Conservation (phyloP, 257 asterid species). For the Thymus quinquecostatus region DNA sequence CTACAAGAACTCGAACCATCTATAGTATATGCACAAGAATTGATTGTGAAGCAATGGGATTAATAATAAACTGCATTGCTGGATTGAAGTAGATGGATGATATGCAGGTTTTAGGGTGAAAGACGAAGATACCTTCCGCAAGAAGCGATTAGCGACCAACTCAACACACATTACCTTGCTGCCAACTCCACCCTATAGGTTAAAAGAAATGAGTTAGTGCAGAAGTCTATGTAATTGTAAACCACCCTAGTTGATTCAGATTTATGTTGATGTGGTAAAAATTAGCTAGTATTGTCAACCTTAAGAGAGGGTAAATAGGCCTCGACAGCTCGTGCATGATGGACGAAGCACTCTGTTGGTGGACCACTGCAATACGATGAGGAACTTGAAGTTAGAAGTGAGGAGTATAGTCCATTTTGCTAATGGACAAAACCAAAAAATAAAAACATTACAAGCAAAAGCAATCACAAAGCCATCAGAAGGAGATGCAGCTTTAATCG, state of each 20-base stretch:
- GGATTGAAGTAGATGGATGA: not conserved
- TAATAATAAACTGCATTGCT: not conserved
- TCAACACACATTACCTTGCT: conserved; percentile 79
- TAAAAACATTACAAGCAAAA: not conserved
- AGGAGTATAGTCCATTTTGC: not conserved
- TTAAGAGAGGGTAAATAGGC: conserved; percentile 62
- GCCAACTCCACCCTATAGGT: conserved; percentile 54
- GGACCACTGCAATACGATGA: conserved; percentile 75
- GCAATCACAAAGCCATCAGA: conserved; percentile 14
- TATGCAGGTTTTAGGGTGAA: conserved; percentile 27
- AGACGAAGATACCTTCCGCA: conserved; percentile 74
- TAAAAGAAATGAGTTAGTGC: conserved; percentile 11
- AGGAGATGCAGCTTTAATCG: conserved; percentile 29
- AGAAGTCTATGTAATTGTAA: not conserved
- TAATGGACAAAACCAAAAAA: conserved; percentile 11
- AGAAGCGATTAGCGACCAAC: conserved; percentile 95
- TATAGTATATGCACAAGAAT: conserved; percentile 30
- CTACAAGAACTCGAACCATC: conserved; percentile 99
- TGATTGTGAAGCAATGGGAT: conserved; percentile 10
- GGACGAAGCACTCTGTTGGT: conserved; percentile 91
- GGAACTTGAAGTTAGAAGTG: conserved; percentile 25
- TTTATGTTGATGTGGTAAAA: conserved; percentile 16
- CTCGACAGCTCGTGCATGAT: conserved; percentile 88
- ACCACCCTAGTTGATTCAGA: conserved; percentile 24
- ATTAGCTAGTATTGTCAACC: conserved; percentile 46